Evolutionary conservation across 108 stramenopile genomes (phyloP), one percentile per base, ranked within the genome.

Genomic region (Stephanodiscus minutulus): DNA sequence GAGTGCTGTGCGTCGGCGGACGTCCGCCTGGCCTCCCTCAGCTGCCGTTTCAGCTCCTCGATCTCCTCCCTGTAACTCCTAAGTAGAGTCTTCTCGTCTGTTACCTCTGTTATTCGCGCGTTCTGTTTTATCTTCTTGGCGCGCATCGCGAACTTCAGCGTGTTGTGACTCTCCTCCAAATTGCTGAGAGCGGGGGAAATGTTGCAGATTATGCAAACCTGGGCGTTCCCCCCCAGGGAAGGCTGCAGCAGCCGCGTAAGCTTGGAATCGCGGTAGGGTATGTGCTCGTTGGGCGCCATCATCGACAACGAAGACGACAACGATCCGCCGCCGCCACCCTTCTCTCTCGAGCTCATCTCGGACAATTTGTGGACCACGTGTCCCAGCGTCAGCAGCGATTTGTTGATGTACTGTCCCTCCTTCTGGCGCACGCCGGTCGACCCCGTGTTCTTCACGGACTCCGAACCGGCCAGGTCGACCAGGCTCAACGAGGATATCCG

Each of bases 381-480:
- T 5, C 94, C 91, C 36, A 99, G 82, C 5, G 97, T 89, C 71
- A 98, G 91, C 20, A 99, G 89, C 20, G 90, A 90, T 66, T 96
- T 91, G 85, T 99, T 99, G 71, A 99, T 99, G 72, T 97, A 97
- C 36, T 97, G 96, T 5, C 97, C 98, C 79, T 99, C 99, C 76
- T 94, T 91, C 54, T 87, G 89, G 41, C 99, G 90, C 10, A 79
- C 82, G 7, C 94, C 91, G 24, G 83, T 86, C 11, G 88, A 84
- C 8, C 94, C 94, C 21, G 88, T 91, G 22, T 86, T 64, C 47
- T 84, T 82, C 9, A 96, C 91, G 3, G 88, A 90, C 61, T 96
- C 95, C 46, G 85, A 86, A 43, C 95, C 95, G 3, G 95, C 92
- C 73, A 96, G 77, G 78, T 96, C 95, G 11, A 93, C 92, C 74